These are phyloP conservation scores for Vararia minispora DNA, from an alignment of 768 basidiomycete species.

Conservation along the genomic window DNA sequence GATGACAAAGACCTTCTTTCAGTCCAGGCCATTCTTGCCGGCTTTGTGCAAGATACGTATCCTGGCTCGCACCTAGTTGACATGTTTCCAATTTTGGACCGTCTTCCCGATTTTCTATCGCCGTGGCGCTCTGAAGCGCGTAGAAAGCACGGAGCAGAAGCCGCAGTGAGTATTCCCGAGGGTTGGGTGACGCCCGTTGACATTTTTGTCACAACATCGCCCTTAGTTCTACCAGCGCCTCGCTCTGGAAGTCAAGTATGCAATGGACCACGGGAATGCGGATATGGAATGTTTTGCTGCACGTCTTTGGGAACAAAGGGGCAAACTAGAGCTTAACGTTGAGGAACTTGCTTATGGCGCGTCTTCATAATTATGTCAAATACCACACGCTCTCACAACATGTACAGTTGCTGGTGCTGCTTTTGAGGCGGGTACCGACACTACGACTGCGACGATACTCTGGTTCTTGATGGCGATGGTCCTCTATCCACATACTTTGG, in stretches of 20 bases:
- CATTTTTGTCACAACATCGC: no score
- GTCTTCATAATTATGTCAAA: neutral
- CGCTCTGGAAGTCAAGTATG: slow-evolving; percentile 14
- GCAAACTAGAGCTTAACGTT: slow-evolving; percentile 9
- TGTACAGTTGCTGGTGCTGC: slow-evolving; percentile 14
- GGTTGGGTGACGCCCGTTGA: no score
- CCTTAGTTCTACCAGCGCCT: slow-evolving; percentile 16
- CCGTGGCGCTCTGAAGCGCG: slow-evolving; percentile 12
- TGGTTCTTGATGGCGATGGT: slow-evolving; percentile 21
- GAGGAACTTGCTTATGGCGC: slow-evolving; percentile 10
- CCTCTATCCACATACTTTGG: slow-evolving; percentile 17
- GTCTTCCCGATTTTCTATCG: slow-evolving; percentile 9
- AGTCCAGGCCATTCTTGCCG: slow-evolving; percentile 15
- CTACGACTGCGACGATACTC: slow-evolving; percentile 11
- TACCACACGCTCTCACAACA: neutral
- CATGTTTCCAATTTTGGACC: slow-evolving; percentile 12
- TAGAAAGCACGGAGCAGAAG: slow-evolving; percentile 9
- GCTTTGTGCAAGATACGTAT: slow-evolving; percentile 16
- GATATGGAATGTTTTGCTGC: slow-evolving; percentile 15
- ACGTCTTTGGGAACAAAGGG: slow-evolving; percentile 10
- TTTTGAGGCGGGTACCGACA: slow-evolving; percentile 18
- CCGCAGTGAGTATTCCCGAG: slow-evolving; percentile 5
- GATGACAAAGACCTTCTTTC: slow-evolving; percentile 17
- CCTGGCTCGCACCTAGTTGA: slow-evolving; percentile 13
- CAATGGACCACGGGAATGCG: slow-evolving; percentile 11